Conservation (phyloP, 2,329 filamentous ascomycete genomes). For the Venturiaceae sp. region DNA sequence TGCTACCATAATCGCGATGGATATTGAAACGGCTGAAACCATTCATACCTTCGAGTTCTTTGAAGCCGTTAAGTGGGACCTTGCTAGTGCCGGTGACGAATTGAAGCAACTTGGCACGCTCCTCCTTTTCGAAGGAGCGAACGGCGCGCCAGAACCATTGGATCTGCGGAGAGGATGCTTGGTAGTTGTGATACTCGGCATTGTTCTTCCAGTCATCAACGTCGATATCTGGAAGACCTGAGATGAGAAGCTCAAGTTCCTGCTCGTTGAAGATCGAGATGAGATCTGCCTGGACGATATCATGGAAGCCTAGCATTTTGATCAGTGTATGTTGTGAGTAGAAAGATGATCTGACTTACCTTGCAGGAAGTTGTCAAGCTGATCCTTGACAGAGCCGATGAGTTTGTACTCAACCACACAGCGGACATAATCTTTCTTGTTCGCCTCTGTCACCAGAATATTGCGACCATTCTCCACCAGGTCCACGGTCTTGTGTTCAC, state of each 20-base stretch:
- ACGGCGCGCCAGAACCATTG: slow-evolving; percentile 99
- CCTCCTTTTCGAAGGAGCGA: slow-evolving; percentile 96
- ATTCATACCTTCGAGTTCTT: slow-evolving; percentile 98
- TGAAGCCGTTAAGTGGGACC: slow-evolving; percentile 96
- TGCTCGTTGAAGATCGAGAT: slow-evolving; percentile 98
- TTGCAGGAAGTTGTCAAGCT: slow-evolving; percentile 86
- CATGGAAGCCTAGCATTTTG: slow-evolving; percentile 66
- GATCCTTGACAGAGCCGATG: slow-evolving; percentile 82
- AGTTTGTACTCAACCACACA: slow-evolving; percentile 91
- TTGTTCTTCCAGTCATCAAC: slow-evolving; percentile 99
- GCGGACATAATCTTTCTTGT: slow-evolving; percentile 96
- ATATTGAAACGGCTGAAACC: slow-evolving; percentile 98
- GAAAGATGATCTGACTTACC: slow-evolving; percentile 36
- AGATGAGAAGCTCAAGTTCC: slow-evolving; percentile 92
- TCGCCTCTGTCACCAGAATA: slow-evolving; percentile 90
- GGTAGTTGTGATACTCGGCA: slow-evolving; percentile 98
- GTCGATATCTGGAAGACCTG: slow-evolving; percentile 92
- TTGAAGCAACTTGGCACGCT: slow-evolving; percentile 90
- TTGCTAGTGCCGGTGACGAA: slow-evolving; percentile 98
- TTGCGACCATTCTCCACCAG: slow-evolving; percentile 81
- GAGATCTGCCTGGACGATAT: slow-evolving; percentile 89
- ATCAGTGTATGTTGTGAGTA: background rate
- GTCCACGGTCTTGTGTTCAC: slow-evolving; percentile 78
- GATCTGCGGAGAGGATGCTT: slow-evolving; percentile 85
- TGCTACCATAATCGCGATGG: slow-evolving; percentile 93